Percentiles rank a stretch among this genome's conserved stretches.
Evolutionary conservation across 257 asterid genomes (phyloP).

Genomic region (Penstemon eatonii): DNA sequence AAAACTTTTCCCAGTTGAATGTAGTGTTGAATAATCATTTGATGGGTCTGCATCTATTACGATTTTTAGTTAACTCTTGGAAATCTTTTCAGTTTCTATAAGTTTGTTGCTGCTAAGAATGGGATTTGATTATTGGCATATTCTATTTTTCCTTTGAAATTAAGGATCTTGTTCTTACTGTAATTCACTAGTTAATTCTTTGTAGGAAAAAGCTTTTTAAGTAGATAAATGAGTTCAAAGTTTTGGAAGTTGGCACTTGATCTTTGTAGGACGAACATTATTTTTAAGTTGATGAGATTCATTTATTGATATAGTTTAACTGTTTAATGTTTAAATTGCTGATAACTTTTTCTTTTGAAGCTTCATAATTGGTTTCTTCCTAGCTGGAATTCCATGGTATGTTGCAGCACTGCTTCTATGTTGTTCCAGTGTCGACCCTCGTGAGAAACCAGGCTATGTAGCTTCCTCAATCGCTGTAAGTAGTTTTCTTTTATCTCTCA

Average conservation of each 20-base stretch:
- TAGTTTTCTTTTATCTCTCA: conserved; percentile 22
- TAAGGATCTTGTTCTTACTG: background rate
- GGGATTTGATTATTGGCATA: background rate
- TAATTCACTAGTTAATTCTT: background rate
- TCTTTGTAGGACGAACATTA: conserved; percentile 1
- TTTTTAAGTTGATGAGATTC: background rate
- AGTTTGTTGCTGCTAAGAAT: conserved; percentile 18
- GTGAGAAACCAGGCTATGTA: conserved; percentile 88
- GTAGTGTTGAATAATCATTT: background rate
- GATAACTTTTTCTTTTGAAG: conserved; percentile 37
- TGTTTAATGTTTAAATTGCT: conserved; percentile 6
- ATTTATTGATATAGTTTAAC: no score
- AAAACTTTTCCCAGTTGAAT: conserved; percentile 7
- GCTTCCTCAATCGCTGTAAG: conserved; percentile 79
- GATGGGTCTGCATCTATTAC: background rate
- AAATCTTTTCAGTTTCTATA: no score
- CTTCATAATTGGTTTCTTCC: conserved; percentile 83
- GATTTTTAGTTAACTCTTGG: no score
- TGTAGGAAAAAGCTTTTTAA: background rate
- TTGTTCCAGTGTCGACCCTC: conserved; percentile 71
- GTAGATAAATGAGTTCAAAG: background rate
- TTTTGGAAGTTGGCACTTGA: background rate
- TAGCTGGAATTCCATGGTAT: conserved; percentile 87
- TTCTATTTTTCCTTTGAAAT: background rate
- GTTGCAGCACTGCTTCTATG: conserved; percentile 58